Evolutionary conservation across 768 basidiomycete genomes (phyloP), one percentile per base, ranked within the genome.

Genomic region (Phylloporus sp.): DNA sequence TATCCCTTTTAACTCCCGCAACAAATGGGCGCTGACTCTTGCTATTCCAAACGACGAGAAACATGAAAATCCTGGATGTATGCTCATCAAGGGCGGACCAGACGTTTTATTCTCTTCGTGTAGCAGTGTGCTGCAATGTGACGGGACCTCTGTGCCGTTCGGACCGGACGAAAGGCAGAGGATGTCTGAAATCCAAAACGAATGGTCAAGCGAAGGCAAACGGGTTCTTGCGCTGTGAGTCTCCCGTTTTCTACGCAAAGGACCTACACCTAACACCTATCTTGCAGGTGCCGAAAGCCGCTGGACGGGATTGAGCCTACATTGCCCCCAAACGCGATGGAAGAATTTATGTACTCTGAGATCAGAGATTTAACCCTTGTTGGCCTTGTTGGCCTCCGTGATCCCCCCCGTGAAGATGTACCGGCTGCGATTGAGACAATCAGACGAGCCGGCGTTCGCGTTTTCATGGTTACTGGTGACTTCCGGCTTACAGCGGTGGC

Each of bases 391-490:
- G 79, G 72, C n/a, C 70, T 82, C 49, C 71, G 72, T 53, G 80
- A 82, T 51, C 80, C 80, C 13, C 79, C 79, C n/a, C 72, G 80
- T 15, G 70, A 70, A 5, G 74, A 80, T 33, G 73, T 73, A 6
- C 64, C 69, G 2, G 64, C 60, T 6, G 74, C 80, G 11, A 75
- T 82, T 2, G 54, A 63, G 15, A 67, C 71, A 38, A 77, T 75
- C 57, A 63, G 72, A 36, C 55, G 69, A 33, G 80, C 80, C 17
- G 78, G 80, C 13, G 71, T 78, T 44, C 71, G 73, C 14, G 71
- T 79, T 26, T 73, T 76, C 54, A 80, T 80, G 78, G 69, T 80
- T 14, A 80, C 79, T 1, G 79, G 79, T 26, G 79, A 80, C 55
- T 77, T 77, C 61, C 64, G 72, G 27, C 64, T 76, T 31, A 80